Evolutionary conservation across 371 early-diverging fungal species (phyloP).

Genomic region (Mortierella sp.): DNA sequence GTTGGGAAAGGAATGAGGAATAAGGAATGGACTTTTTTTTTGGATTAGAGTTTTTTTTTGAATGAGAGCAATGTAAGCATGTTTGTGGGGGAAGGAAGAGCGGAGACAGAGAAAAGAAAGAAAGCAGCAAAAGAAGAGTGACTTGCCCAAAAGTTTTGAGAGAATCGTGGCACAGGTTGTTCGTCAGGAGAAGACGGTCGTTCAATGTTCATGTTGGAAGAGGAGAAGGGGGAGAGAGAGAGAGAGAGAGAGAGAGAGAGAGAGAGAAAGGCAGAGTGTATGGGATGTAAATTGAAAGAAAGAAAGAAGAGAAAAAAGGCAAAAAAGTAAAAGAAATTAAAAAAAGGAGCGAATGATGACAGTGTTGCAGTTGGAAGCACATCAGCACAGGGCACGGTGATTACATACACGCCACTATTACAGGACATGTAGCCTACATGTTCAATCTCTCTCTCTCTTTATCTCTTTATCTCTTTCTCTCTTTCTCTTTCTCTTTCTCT

Average conservation of each 20-base stretch:
- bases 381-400: no score
- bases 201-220: slow-evolving; percentile 36
- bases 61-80: neutral
- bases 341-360: neutral
- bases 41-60: neutral
- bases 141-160: slow-evolving; percentile 55
- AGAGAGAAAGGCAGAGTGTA: slow-evolving; percentile 4
- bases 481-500: no score
- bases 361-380: no score
- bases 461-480: no score
- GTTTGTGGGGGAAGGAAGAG: neutral
- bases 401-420: no score
- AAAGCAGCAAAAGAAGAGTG: no score
- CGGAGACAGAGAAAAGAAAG: neutral
- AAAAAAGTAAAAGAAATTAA: neutral
- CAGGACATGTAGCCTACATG: no score
- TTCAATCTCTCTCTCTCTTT: no score
- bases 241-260: slow-evolving; percentile 7
- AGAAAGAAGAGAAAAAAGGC: neutral
- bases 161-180: slow-evolving; percentile 24
- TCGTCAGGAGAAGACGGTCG: slow-evolving; percentile 16
- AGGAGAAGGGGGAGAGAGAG: neutral
- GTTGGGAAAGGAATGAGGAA: neutral
- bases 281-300: no score
- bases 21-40: neutral